Evolutionary conservation across 805 yeast genomes (phyloP).

Genomic region (Ogataea ramenticola): DNA sequence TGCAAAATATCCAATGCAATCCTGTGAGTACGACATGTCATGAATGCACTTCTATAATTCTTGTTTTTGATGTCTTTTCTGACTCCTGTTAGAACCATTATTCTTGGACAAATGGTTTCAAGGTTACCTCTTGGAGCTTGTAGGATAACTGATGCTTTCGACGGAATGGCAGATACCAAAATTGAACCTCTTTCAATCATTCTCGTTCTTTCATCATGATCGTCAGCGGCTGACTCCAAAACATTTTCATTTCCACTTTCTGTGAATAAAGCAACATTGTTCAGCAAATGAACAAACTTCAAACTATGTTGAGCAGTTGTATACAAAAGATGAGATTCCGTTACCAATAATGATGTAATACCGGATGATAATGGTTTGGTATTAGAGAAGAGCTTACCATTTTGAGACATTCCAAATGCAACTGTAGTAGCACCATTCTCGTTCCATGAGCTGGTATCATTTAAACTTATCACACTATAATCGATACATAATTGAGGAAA

Average conservation of each 20-base stretch:
- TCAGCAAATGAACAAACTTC: constrained; percentile 65
- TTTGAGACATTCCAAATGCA: constrained; percentile 68
- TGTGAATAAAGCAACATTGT: constrained; percentile 15
- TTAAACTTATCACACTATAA: constrained; percentile 34
- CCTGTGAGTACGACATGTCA: constrained; percentile 83
- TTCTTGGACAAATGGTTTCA: constrained; percentile 90
- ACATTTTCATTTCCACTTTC: constrained; percentile 9
- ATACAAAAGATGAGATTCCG: constrained; percentile 66
- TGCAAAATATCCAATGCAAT: constrained; percentile 84
- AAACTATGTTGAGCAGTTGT: constrained; percentile 86
- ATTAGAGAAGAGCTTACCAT: constrained; percentile 69
- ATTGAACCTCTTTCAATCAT: constrained; percentile 87
- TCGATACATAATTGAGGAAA: constrained; percentile 70
- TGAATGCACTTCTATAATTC: constrained; percentile 67
- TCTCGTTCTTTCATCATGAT: constrained; percentile 74
- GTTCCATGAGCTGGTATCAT: constrained; percentile 12
- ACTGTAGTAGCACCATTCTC: constrained; percentile 9
- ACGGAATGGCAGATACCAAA: constrained; percentile 75
- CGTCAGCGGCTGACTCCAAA: constrained; percentile 5
- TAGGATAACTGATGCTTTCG: constrained; percentile 71
- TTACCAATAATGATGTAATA: constrained; percentile 72
- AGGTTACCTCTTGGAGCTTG: constrained; percentile 96
- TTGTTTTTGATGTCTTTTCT: constrained; percentile 54
- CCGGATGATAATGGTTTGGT: constrained; percentile 55
- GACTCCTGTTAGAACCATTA: constrained; percentile 81